These are phyloP conservation scores for Waltiozyma sp. DNA, from an alignment of 1,139 yeast species.

Conservation along the genomic window DNA sequence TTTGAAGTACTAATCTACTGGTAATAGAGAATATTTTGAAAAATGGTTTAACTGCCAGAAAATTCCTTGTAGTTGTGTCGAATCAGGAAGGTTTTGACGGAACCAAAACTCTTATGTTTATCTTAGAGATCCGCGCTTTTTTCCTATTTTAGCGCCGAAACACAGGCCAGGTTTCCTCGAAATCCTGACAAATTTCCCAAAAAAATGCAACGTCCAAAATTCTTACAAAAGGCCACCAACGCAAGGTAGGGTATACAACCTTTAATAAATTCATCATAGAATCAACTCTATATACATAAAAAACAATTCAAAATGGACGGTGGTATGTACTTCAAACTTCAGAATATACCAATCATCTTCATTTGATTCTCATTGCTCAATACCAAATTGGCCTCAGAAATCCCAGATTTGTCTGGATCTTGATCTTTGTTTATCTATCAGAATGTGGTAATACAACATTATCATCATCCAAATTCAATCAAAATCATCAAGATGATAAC, in stretches of 20 bases:
- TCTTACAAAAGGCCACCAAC: background rate
- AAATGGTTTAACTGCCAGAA: too few species aligned
- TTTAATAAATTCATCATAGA: background rate
- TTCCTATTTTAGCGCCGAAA: background rate
- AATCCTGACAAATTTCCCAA: background rate
- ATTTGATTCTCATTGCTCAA: background rate
- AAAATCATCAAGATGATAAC: background rate
- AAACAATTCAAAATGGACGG: slow-evolving; percentile 9
- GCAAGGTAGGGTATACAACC: background rate
- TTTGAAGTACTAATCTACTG: too few species aligned
- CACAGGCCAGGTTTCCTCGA: background rate
- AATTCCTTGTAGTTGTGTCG: background rate
- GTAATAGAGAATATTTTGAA: too few species aligned
- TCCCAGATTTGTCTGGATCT: background rate
- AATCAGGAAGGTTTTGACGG: background rate
- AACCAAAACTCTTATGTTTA: too few species aligned
- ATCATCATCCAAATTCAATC: background rate
- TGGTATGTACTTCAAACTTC: slow-evolving; percentile 4
- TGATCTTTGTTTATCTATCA: background rate
- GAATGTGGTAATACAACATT: background rate
- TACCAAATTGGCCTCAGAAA: background rate
- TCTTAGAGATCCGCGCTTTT: background rate
- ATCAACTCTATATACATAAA: slow-evolving; percentile 2
- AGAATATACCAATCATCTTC: background rate
- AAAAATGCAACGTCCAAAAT: background rate